phyloP scores from a whole-genome alignment of 768 basidiomycete genomes.

The Jaapia argillacea region DNA sequence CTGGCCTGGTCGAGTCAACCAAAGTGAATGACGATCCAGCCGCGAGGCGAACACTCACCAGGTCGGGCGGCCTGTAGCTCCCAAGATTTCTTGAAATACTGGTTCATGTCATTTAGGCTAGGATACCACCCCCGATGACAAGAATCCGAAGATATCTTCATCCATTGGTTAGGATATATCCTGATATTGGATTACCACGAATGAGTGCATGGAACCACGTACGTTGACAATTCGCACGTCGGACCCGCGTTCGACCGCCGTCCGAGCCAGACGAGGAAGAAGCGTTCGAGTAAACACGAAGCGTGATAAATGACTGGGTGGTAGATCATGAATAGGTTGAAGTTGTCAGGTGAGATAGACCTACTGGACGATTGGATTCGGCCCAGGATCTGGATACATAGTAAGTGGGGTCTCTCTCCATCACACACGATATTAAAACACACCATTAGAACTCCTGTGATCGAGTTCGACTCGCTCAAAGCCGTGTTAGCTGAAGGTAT shows the following conservation, averaged over 20 bases:
- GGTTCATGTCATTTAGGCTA: slow-evolving; percentile 30
- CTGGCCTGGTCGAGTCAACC: slow-evolving; percentile 21
- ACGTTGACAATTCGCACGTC: slow-evolving; percentile 58
- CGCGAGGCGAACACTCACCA: slow-evolving; percentile 5
- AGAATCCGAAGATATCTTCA: slow-evolving; percentile 11
- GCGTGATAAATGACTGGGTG: slow-evolving; percentile 42
- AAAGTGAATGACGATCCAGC: not conserved
- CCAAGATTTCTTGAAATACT: slow-evolving; percentile 17
- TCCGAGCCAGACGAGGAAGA: slow-evolving; percentile 39
- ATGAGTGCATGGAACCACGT: slow-evolving; percentile 9
- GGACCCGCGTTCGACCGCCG: slow-evolving; percentile 33
- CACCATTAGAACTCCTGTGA: slow-evolving; percentile 34
- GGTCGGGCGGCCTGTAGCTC: slow-evolving; percentile 18
- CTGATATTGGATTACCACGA: not conserved
- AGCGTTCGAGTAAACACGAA: slow-evolving; percentile 43
- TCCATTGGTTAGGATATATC: too few relatives aligned
- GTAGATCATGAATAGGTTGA: slow-evolving; percentile 12
- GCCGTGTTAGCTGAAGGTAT: slow-evolving; percentile 12
- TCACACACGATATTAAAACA: not conserved
- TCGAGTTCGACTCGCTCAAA: slow-evolving; percentile 27
- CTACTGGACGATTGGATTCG: too few relatives aligned
- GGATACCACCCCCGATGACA: slow-evolving; percentile 9
- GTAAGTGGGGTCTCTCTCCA: too few relatives aligned
- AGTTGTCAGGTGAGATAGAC: too few relatives aligned
- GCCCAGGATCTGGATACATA: too few relatives aligned